Conservation (phyloP, 2,329 filamentous ascomycete genomes). For the Botrytis pseudocinerea region DNA sequence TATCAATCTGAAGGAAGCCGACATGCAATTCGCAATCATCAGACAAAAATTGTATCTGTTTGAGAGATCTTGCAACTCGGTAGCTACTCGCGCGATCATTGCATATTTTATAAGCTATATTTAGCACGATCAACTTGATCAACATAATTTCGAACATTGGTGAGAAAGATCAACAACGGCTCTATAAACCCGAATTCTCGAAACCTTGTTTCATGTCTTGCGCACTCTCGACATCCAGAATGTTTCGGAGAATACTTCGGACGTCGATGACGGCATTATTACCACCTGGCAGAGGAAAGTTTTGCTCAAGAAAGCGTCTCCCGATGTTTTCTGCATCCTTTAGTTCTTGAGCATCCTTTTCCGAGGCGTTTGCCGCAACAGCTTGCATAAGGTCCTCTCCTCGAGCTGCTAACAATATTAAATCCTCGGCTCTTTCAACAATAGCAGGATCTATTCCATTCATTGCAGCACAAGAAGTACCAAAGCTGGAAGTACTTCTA, state of each 20-base stretch:
- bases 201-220: conserved; percentile 27
- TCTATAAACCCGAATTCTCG: conserved; percentile 1
- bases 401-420: conserved; percentile 66
- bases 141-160: conserved; percentile 17
- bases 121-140: conserved; percentile 8
- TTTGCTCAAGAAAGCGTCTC: conserved; percentile 55
- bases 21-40: neutral
- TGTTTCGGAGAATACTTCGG: conserved; percentile 36
- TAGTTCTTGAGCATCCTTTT: conserved; percentile 64
- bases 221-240: conserved; percentile 27
- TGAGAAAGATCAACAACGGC: neutral
- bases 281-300: conserved; percentile 33
- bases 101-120: conserved; percentile 14
- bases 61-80: neutral
- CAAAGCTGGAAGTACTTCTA: conserved; percentile 78
- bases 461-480: conserved; percentile 79
- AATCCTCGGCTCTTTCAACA: conserved; percentile 71
- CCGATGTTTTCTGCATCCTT: conserved; percentile 63
- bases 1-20: neutral
- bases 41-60: neutral
- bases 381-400: conserved; percentile 72
- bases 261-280: conserved; percentile 31
- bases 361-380: conserved; percentile 67
- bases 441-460: conserved; percentile 77
- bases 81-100: neutral